Conservation (phyloP, 257 asterid genomes). For the Linaria vulgaris region DNA sequence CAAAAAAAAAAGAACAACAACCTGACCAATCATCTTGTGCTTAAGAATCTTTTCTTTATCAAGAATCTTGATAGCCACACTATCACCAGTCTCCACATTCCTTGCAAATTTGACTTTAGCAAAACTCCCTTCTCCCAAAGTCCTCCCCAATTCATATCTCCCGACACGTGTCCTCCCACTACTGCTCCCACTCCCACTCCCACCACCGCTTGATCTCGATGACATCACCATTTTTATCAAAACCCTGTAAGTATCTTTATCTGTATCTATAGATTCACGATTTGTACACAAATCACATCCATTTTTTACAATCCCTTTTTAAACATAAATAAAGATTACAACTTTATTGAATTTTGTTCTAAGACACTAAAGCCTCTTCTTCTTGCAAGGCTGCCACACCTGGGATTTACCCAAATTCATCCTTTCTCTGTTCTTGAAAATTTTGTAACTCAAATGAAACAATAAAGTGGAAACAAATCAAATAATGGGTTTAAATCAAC, state of each 20-base stretch:
- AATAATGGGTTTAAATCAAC: not conserved
- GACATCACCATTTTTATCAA: conserved; percentile 41
- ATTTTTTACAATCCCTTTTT: conserved; percentile 11
- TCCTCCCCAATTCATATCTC: conserved; percentile 86
- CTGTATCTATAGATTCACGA: not conserved
- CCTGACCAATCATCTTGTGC: conserved; percentile 96
- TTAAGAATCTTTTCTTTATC: conserved; percentile 87
- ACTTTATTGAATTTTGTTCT: not conserved
- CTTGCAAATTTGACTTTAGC: conserved; percentile 93
- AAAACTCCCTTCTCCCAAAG: conserved; percentile 87
- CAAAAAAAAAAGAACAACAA: conserved; percentile 19
- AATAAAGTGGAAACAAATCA: not conserved
- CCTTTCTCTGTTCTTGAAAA: not conserved
- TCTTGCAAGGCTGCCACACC: conserved; percentile 96
- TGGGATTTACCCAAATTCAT: conserved; percentile 70
- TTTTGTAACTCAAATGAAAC: not conserved
- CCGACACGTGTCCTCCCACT: conserved; percentile 78
- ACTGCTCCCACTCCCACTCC: conserved; percentile 29
- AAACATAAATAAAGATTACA: not conserved
- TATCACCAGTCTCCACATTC: conserved; percentile 70
- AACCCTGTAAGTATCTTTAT: conserved; percentile 7
- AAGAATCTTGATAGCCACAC: conserved; percentile 92
- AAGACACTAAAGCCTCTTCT: conserved; percentile 63
- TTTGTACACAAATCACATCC: conserved; percentile 59
- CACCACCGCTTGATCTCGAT: conserved; percentile 56